Conservation (phyloP, 352 stramenopile species). For the Phytophthora lateralis region DNA sequence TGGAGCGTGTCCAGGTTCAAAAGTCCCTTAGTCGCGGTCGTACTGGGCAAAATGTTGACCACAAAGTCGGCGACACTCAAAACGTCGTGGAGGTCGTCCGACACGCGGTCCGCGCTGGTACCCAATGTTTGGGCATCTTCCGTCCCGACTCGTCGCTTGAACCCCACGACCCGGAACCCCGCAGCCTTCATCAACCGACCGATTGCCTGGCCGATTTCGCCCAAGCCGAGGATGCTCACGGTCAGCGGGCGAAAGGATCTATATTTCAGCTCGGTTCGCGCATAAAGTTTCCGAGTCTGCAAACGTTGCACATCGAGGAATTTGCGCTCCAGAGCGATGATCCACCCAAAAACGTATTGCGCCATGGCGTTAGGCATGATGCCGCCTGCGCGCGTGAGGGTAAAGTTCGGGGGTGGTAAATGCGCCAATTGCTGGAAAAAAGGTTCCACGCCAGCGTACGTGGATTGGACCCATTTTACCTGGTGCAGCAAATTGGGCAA, state of each 20-base stretch:
- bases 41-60: conserved; percentile 87
- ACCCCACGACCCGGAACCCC: conserved; percentile 67
- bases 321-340: conserved; percentile 44
- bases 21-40: conserved; percentile 68
- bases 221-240: conserved; percentile 58
- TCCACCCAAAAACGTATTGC: conserved; percentile 54
- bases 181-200: conserved; percentile 49
- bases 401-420: conserved; percentile 31
- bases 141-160: conserved; percentile 52
- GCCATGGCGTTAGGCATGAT: conserved; percentile 55
- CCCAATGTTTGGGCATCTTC: conserved; percentile 9
- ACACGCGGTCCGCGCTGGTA: conserved; percentile 46
- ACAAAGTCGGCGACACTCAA: conserved; percentile 71
- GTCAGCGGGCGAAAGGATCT: conserved; percentile 45
- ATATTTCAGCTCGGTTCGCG: conserved; percentile 33
- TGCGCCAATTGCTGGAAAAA: conserved; percentile 34
- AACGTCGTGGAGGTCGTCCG: conserved; percentile 52
- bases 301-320: conserved; percentile 45
- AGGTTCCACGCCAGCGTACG: conserved; percentile 51
- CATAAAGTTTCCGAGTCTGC: conserved; percentile 39
- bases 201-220: conserved; percentile 67
- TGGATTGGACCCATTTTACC: conserved; percentile 59
- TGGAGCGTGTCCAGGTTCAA: conserved; percentile 53
- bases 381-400: conserved; percentile 46
- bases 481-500: conserved; percentile 25